Evolutionary conservation across 768 basidiomycete species (phyloP).

Genomic region (Udeniomyces megalosporus): DNA sequence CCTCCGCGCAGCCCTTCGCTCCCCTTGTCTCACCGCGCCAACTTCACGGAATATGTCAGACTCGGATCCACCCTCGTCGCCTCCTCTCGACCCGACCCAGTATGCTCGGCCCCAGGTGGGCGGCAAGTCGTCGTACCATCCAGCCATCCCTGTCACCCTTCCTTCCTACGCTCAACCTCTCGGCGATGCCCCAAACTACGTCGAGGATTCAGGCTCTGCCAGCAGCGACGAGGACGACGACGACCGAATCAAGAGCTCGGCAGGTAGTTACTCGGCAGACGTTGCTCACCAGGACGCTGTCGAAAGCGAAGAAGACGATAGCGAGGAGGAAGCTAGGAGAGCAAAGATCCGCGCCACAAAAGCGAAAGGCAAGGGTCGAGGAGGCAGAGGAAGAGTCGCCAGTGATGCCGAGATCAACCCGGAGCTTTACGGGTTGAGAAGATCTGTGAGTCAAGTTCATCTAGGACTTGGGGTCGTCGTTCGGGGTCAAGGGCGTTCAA

Average conservation of each 20-base stretch:
- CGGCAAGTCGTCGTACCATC: not conserved
- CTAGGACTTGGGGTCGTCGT: no score
- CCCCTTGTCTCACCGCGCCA: not conserved
- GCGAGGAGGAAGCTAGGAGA: not conserved
- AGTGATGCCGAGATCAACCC: slow-evolving; percentile 6
- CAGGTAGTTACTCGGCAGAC: not conserved
- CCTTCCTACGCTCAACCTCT: not conserved
- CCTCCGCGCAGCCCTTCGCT: no score
- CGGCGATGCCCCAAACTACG: not conserved
- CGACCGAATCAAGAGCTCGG: not conserved
- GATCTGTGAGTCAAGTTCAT: slow-evolving; percentile 1
- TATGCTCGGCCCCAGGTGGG: not conserved
- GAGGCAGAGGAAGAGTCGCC: not conserved
- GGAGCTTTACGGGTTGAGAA: slow-evolving; percentile 6
- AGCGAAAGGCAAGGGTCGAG: not conserved
- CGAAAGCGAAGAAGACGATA: not conserved
- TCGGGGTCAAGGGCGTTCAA: not conserved
- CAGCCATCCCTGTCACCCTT: not conserved
- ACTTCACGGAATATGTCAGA: not conserved
- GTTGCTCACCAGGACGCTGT: not conserved
- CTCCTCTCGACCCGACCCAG: not conserved
- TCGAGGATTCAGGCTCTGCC: not conserved
- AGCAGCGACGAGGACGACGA: not conserved
- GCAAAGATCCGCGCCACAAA: not conserved
- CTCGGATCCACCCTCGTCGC: not conserved